Evolutionary conservation across 129 eudicot species (phyloP), one percentile per base, ranked within the genome.

Genomic region (Deinandra increscens): DNA sequence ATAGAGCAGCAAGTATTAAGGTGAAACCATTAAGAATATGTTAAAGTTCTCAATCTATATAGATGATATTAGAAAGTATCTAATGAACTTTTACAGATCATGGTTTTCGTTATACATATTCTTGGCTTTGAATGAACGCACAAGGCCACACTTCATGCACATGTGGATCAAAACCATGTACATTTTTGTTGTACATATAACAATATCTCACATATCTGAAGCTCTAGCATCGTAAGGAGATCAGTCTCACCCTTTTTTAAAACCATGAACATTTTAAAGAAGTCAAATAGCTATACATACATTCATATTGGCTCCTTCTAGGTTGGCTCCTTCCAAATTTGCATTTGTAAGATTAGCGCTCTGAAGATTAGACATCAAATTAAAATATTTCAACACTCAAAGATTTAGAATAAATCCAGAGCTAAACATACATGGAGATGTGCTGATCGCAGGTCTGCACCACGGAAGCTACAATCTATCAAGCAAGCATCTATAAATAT

Each of bases 281-380:
- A 51, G 14, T 51, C 60, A 26, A 29, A 45, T 26, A 71, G 65
- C 0, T 50, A 45, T 71, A 2, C 22, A 60, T 79, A 90, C 97
- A 89, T 90, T 90, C 64, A 90, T 56, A 74, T 90, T 90, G 69
- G 97, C 97, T 58, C 97, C 97, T 87, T 90, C 97, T 61, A 90
- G 83, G 83, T 90, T 90, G 65, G 97, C 97, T 69, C 97, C 97
- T 72, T 90, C 95, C 80, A 90, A 74, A 82, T 90, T 90, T 75
- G 95, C 95, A 81, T 90, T 87, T 36, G 97, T 90, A 62, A 90
- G 95, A 82, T 90, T 95, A 60, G 97, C 97, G 15, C 81, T 78
- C 91, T 90, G 85, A 69, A 77, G 75, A 38, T 38, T 38, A 38
- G 42, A 0, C 0, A 4, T 1, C 8, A 9, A 38, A 38, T 38